phyloP scores from a whole-genome alignment of 2,329 filamentous ascomycete genomes.

The Rhytidhysteron rufulum region DNA sequence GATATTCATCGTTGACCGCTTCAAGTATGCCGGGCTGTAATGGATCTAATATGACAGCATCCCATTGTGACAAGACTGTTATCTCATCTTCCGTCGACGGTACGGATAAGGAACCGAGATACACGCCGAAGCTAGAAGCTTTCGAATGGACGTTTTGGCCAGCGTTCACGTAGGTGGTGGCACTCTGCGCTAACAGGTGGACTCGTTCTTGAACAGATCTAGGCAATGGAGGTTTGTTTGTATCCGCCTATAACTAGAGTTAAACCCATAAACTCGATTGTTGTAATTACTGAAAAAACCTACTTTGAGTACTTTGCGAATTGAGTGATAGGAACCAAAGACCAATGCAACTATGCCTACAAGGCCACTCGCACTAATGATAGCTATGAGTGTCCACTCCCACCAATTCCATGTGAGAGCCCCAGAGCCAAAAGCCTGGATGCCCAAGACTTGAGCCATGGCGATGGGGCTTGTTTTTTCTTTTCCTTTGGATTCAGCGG shows the following conservation, averaged over 20 bases:
- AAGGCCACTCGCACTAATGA: slow-evolving; percentile 25
- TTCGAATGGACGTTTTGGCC: slow-evolving; percentile 19
- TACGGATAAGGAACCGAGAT: slow-evolving; percentile 24
- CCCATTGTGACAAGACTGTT: slow-evolving; percentile 27
- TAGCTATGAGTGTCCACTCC: slow-evolving; percentile 28
- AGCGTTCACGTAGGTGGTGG: slow-evolving; percentile 15
- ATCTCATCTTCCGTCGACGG: slow-evolving; percentile 23
- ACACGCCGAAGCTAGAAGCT: slow-evolving; percentile 33
- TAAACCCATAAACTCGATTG: slow-evolving; percentile 7
- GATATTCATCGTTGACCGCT: slow-evolving; percentile 18
- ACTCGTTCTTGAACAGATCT: slow-evolving; percentile 27
- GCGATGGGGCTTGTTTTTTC: slow-evolving; percentile 2
- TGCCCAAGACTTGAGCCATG: slow-evolving; percentile 26
- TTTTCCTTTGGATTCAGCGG: not conserved
- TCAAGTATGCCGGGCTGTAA: slow-evolving; percentile 27
- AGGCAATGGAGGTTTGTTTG: slow-evolving; percentile 16
- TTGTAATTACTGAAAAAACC: slow-evolving; percentile 5
- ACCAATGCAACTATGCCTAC: slow-evolving; percentile 23
- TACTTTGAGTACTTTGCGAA: slow-evolving; percentile 19
- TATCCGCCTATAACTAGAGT: slow-evolving; percentile 10
- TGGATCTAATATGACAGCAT: slow-evolving; percentile 28
- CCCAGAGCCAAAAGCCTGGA: slow-evolving; percentile 25
- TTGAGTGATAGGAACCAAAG: slow-evolving; percentile 19
- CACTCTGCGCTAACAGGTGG: slow-evolving; percentile 20
- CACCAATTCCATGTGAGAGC: slow-evolving; percentile 25